Conservation (phyloP, 768 basidiomycete species). For the Pisolithus orientalis region DNA sequence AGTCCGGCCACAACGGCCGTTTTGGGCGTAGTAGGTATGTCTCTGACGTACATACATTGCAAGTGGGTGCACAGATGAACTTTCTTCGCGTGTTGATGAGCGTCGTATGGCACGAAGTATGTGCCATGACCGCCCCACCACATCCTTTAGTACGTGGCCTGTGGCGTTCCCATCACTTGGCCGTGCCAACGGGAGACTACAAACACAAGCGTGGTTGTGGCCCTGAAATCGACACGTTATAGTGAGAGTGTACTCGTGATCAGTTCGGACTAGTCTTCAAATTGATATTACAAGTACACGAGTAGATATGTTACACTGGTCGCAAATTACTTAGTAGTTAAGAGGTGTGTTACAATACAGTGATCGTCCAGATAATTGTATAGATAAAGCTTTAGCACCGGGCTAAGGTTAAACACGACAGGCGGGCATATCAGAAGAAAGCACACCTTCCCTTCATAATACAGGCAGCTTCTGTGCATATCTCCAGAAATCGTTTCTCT, state of each 20-base stretch:
- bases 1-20: too few relatives aligned
- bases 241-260: not conserved
- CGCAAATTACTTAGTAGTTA: slow-evolving; percentile 16
- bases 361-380: slow-evolving; percentile 7
- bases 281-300: not conserved
- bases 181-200: too few relatives aligned
- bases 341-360: not conserved
- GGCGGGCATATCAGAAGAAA: slow-evolving; percentile 5
- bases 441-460: slow-evolving; percentile 7
- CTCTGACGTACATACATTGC: not conserved
- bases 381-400: slow-evolving; percentile 19
- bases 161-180: too few relatives aligned
- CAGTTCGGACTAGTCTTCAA: not conserved
- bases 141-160: too few relatives aligned
- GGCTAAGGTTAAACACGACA: slow-evolving; percentile 9
- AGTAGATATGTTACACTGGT: slow-evolving; percentile 4
- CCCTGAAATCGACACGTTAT: too few relatives aligned
- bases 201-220: too few relatives aligned
- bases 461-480: not conserved
- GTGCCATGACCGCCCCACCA: too few relatives aligned
- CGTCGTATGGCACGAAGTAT: not conserved
- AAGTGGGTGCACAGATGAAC: not conserved
- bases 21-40: too few relatives aligned
- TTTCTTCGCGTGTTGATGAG: not conserved
- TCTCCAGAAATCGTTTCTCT: not conserved